These are phyloP conservation scores for Aspergillus puulaauensis DNA, from an alignment of 2,329 filamentous ascomycete genomes.

Conservation along the genomic window DNA sequence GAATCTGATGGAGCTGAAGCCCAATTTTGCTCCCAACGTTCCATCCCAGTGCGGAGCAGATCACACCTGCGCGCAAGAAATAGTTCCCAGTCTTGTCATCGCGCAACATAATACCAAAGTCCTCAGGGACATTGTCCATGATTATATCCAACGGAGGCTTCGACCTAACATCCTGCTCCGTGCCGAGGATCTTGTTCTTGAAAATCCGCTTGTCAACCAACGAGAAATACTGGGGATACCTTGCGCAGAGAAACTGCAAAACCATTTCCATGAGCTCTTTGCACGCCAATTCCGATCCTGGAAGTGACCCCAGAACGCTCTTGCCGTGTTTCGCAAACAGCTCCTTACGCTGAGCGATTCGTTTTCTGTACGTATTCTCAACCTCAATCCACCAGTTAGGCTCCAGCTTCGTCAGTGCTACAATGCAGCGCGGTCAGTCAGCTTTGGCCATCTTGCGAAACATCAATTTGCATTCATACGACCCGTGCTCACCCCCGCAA, in stretches of 20 bases:
- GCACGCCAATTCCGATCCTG: constrained; percentile 74
- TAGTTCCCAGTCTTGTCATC: constrained; percentile 72
- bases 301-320: constrained; percentile 65
- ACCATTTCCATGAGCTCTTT: constrained; percentile 88
- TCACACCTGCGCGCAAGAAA: constrained; percentile 69
- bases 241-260: constrained; percentile 72
- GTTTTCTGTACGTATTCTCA: constrained; percentile 67
- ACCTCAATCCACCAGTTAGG: constrained; percentile 88
- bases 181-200: constrained; percentile 67
- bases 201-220: constrained; percentile 58
- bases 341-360: constrained; percentile 66
- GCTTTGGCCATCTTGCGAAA: neutral
- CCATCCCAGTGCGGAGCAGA: constrained; percentile 82
- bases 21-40: constrained; percentile 73
- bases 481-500: neutral
- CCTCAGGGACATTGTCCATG: constrained; percentile 77
- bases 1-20: constrained; percentile 67
- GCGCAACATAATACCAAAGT: constrained; percentile 75
- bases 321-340: constrained; percentile 65
- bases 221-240: constrained; percentile 75
- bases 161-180: constrained; percentile 58
- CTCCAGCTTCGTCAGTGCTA: constrained; percentile 76
- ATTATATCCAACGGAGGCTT: constrained; percentile 69
- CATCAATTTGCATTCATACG: too few relatives aligned
- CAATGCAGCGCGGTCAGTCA: neutral